These are phyloP conservation scores for Smallanthus sonchifolius DNA, from an alignment of 129 eudicot genomes.

Conservation along the genomic window DNA sequence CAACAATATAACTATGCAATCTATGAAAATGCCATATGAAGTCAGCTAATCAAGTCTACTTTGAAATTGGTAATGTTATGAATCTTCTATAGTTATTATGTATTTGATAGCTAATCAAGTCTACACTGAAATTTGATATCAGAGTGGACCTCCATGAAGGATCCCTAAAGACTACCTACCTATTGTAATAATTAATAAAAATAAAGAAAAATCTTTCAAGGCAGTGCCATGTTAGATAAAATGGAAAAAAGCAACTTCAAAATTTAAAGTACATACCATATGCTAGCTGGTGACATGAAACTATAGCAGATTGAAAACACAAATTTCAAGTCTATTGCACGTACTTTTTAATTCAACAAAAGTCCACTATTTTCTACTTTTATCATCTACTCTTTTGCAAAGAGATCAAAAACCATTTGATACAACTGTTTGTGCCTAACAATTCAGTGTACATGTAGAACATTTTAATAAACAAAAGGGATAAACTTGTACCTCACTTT, in stretches of 20 bases:
- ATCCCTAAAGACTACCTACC: constrained; percentile 4
- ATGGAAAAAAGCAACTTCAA: not conserved
- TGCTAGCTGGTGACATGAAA: not conserved
- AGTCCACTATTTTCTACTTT: constrained; percentile 13
- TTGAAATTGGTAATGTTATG: not conserved
- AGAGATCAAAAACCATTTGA: constrained; percentile 17
- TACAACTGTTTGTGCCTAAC: constrained; percentile 17
- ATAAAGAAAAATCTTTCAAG: not conserved
- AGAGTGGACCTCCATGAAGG: constrained; percentile 3
- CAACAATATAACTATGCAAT: not conserved
- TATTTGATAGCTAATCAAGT: not conserved
- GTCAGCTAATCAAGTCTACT: not conserved
- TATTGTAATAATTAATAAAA: not conserved
- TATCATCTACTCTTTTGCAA: constrained; percentile 16
- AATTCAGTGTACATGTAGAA: constrained; percentile 12
- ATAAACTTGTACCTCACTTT: constrained; percentile 79
- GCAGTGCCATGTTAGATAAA: not conserved
- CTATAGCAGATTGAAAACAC: not conserved
- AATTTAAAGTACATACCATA: not conserved
- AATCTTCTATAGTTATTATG: not conserved
- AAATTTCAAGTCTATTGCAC: not conserved
- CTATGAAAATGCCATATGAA: not conserved
- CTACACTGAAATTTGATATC: not conserved
- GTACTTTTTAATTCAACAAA: constrained; percentile 15
- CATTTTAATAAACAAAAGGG: constrained; percentile 71